Evolutionary conservation across 2,329 filamentous ascomycete species (phyloP).

Genomic region (Monosporascus sp.): DNA sequence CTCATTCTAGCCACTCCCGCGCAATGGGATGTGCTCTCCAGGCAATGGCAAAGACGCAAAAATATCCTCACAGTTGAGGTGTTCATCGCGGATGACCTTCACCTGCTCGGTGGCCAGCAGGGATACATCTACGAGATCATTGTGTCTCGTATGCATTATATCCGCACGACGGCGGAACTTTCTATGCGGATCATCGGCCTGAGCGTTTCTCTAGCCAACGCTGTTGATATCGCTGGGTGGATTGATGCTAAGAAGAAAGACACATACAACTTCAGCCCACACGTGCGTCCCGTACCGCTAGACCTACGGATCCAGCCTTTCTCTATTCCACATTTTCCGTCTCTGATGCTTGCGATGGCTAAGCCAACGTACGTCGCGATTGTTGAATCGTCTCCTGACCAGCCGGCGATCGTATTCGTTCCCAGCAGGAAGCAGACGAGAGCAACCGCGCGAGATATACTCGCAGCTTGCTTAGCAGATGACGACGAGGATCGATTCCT

Average conservation of each 20-base stretch:
- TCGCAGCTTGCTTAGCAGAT: conserved; percentile 81
- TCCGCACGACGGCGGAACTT: conserved; percentile 80
- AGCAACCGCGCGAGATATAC: conserved; percentile 76
- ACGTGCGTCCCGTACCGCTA: conserved; percentile 80
- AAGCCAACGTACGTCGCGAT: conserved; percentile 89
- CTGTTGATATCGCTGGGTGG: conserved; percentile 93
- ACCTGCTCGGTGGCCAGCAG: conserved; percentile 79
- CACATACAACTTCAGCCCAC: conserved; percentile 97
- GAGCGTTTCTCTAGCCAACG: conserved; percentile 88
- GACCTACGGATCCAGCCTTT: conserved; percentile 95
- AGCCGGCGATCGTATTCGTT: conserved; percentile 88
- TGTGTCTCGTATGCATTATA: conserved; percentile 96
- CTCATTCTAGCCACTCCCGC: conserved; percentile 85
- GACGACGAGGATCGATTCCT: conserved; percentile 93
- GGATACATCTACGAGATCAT: conserved; percentile 94
- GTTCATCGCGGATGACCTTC: conserved; percentile 92
- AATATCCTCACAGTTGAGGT: conserved; percentile 87
- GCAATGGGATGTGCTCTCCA: conserved; percentile 93
- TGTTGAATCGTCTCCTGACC: conserved; percentile 79
- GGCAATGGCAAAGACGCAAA: conserved; percentile 95
- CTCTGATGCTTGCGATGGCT: conserved; percentile 97
- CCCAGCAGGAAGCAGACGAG: conserved; percentile 91
- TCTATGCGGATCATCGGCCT: conserved; percentile 83
- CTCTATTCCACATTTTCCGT: conserved; percentile 93
- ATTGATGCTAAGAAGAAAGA: conserved; percentile 97